Base-by-base conservation (phyloP, 129 eudicot genomes). In the Rutidosis leptorrhynchoides region DNA sequence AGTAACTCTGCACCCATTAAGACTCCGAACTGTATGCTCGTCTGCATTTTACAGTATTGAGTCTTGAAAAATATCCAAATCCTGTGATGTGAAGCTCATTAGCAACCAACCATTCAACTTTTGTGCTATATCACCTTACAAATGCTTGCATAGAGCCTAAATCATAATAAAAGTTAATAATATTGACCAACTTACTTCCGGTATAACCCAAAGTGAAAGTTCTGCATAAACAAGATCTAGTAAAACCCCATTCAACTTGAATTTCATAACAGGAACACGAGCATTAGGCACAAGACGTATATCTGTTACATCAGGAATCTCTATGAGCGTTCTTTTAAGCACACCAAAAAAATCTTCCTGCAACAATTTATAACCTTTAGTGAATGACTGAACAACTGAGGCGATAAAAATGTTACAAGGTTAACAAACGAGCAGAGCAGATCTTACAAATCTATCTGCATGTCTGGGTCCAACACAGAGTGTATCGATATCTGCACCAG, bases 401-500 rank as follows among this genome's bases (percentile, higher is more conserved):
- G 43, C 24, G 28, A 4, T 15, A 43, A n/a, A 30, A 51, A n/a
- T n/a, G 12, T 21, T 59, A 53, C 25, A 64, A 19, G 22, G 35
- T 29, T 21, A 16, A 24, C 17, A 46, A 33, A 57, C 15, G 71
- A 23, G 35, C 33, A 55, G 19, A 30, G 51, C 30, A 3, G 43
- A 72, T 57, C 83, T 24, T 68, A 88, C 98, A 20, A 83, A 82
- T 58, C 98, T 82, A 64, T 72, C 76, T 23, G 96, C 98, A 80
- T 92, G 87, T 63, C 83, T 85, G 21, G 98, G 96, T 76, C 96
- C 98, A 23, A 92, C 96, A 73, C 96, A 92, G 45, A 92, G 87
- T 35, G 98, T 92, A 65, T 92, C 98, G 48, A 92, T 92, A 82
- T 92, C 96, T 27, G 98, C 98, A 70, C 98, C 98, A 59, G 98